Evolutionary conservation across 2,329 filamentous ascomycete genomes (phyloP), one percentile per base, ranked within the genome.

Genomic region (Chrysoporthe puriensis): DNA sequence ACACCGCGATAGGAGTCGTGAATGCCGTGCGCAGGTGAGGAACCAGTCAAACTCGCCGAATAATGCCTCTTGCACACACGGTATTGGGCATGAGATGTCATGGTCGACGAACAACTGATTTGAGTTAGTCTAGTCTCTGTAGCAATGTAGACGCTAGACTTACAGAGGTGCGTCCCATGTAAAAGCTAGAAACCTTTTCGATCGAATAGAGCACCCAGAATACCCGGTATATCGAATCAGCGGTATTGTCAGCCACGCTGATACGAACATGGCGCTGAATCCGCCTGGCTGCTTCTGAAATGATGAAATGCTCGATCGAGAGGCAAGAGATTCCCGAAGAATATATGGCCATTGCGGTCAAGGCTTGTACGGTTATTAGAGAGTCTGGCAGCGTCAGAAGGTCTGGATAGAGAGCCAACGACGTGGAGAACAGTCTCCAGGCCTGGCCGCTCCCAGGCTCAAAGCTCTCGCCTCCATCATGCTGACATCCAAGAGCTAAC

Each of bases 401-500:
- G 4, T 81, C 79, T 0, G 78, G 73, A 16, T 81, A 76, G 7
- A 77, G 59, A 5, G 74, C 73, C 4, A 82, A 73, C 4, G 79
- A 74, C 2, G 77, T 72, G 26, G 78, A 74, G 58, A 81, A 81
- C 4, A 81, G 72, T 9, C 75, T 75, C 81, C 81, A 82, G 0
- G 78, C 73, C 46, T 73, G 74, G 5, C 79, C 79, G 34, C 75
- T 77, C 2, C 77, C 77, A 0, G 79, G 78, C 62, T 80, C 76
- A 59, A 80, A 82, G 9, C 74, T 76, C 0, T 77, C 78, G 6
- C 76, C 75, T 34, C 74, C 74, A 16, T 73, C 71, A 40, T 78
- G 76, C 63, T 78, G 78, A 36, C 74, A 78, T 6, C 80, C 80
- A 1, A 82, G 67, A 3, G 80, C 80, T 4, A 82, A 71, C 4